These are phyloP conservation scores for Tetrapisispora arboricola DNA, from an alignment of 805 yeast genomes.

Conservation along the genomic window DNA sequence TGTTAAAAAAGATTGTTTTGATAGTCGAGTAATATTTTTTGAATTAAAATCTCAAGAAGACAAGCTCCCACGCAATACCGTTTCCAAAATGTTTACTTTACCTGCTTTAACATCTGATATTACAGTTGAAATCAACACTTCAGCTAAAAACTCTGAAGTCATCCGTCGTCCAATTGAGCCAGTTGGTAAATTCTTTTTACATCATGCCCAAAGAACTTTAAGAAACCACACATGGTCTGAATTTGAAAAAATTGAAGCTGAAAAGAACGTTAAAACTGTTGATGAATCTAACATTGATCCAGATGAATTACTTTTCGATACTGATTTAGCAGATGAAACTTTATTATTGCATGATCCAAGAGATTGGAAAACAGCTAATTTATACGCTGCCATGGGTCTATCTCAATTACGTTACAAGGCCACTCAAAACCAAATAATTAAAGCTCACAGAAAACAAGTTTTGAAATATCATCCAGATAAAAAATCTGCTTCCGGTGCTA, in stretches of 20 bases:
- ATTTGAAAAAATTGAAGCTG: conserved; percentile 88
- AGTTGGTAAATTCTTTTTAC: conserved; percentile 89
- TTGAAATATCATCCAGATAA: conserved; percentile 97
- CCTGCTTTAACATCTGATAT: conserved; percentile 48
- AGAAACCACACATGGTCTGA: conserved; percentile 99
- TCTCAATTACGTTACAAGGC: conserved; percentile 86
- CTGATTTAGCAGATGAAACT: conserved; percentile 63
- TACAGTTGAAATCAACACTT: conserved; percentile 42
- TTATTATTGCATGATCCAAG: conserved; percentile 86
- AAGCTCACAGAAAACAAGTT: conserved; percentile 95
- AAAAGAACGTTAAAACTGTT: conserved; percentile 62
- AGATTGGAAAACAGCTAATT: conserved; percentile 95
- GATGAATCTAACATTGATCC: conserved; percentile 54
- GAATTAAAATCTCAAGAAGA: too few species aligned
- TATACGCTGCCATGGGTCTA: conserved; percentile 91
- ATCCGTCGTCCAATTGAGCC: conserved; percentile 85
- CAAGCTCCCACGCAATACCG: not conserved
- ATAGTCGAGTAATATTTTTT: too few species aligned
- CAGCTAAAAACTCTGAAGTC: conserved; percentile 44
- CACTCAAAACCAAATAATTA: conserved; percentile 83
- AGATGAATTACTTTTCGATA: conserved; percentile 39
- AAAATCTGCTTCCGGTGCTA: conserved; percentile 79
- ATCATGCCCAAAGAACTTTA: conserved; percentile 91
- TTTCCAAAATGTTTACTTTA: conserved; percentile 24
- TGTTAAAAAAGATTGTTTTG: too few species aligned